A percentile compares a stretch with the other conserved stretches of the same genome.
Conservation (phyloP, 192 early-diverging fungal species). For the Podila epigama region DNA sequence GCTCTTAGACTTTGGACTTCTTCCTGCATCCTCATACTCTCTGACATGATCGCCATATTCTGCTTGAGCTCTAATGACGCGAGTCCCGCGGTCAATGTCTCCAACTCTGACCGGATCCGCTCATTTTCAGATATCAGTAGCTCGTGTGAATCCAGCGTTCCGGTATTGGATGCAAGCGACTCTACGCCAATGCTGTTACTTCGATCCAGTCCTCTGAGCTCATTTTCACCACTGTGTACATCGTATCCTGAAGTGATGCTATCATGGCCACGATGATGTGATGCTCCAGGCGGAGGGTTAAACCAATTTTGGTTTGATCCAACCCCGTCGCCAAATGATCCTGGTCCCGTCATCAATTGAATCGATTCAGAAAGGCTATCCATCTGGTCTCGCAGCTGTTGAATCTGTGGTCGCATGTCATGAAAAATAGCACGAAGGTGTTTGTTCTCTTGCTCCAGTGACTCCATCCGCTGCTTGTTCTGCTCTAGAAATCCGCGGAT, state of each 20-base stretch:
- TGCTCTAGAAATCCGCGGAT: slow-evolving; percentile 61
- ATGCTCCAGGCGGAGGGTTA: not conserved
- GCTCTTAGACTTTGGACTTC: slow-evolving; percentile 72
- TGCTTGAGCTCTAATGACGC: slow-evolving; percentile 70
- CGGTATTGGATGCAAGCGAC: slow-evolving; percentile 18
- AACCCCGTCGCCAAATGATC: slow-evolving; percentile 3
- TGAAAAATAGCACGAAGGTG: slow-evolving; percentile 49
- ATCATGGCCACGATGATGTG: not conserved
- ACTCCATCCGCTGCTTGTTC: slow-evolving; percentile 53
- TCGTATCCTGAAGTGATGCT: slow-evolving; percentile 18
- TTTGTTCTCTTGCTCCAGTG: slow-evolving; percentile 55
- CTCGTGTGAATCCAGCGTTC: too few relatives aligned
- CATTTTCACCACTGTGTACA: slow-evolving; percentile 10
- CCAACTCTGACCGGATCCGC: slow-evolving; percentile 61
- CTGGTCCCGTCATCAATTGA: slow-evolving; percentile 15
- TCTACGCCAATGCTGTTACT: slow-evolving; percentile 37
- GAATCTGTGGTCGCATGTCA: slow-evolving; percentile 32
- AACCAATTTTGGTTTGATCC: slow-evolving; percentile 18
- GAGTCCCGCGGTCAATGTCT: slow-evolving; percentile 60
- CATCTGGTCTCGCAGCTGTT: slow-evolving; percentile 41
- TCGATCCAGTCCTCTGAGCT: slow-evolving; percentile 12
- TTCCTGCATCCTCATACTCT: slow-evolving; percentile 69
- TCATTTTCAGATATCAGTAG: slow-evolving; percentile 60
- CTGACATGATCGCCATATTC: slow-evolving; percentile 73
- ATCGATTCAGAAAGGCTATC: slow-evolving; percentile 38